These are phyloP conservation scores for Linnemannia hyalina DNA, from an alignment of 192 early-diverging fungal species.

Conservation along the genomic window DNA sequence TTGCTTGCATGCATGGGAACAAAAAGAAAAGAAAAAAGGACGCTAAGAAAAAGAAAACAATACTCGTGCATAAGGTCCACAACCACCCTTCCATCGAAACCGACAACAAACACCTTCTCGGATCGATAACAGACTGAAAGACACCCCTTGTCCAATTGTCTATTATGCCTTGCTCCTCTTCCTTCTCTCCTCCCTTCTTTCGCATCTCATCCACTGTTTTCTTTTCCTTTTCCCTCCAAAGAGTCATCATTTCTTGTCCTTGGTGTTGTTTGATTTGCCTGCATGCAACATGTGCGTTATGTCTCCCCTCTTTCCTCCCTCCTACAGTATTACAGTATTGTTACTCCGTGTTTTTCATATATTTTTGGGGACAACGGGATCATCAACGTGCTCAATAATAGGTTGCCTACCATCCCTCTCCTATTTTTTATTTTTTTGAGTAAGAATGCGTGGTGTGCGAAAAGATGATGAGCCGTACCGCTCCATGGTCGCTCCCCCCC, in stretches of 20 bases:
- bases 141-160: background rate
- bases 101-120: background rate
- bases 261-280: background rate
- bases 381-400: background rate
- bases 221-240: background rate
- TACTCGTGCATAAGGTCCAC: background rate
- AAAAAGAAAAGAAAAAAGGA: background rate
- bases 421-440: background rate
- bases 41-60: background rate
- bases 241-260: too few species aligned
- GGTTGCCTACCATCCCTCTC: background rate
- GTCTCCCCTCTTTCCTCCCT: background rate
- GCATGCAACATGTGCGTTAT: background rate
- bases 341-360: background rate
- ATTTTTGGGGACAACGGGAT: background rate
- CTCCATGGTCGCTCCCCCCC: background rate
- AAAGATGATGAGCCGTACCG: background rate
- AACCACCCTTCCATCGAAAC: constrained; percentile 4
- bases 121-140: background rate
- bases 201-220: background rate
- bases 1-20: background rate
- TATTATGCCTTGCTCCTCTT: too few species aligned
- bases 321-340: background rate
- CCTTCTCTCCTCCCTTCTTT: background rate
- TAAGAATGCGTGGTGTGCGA: background rate